Conservation (phyloP, 768 basidiomycete species). For the Suillus occidentalis region DNA sequence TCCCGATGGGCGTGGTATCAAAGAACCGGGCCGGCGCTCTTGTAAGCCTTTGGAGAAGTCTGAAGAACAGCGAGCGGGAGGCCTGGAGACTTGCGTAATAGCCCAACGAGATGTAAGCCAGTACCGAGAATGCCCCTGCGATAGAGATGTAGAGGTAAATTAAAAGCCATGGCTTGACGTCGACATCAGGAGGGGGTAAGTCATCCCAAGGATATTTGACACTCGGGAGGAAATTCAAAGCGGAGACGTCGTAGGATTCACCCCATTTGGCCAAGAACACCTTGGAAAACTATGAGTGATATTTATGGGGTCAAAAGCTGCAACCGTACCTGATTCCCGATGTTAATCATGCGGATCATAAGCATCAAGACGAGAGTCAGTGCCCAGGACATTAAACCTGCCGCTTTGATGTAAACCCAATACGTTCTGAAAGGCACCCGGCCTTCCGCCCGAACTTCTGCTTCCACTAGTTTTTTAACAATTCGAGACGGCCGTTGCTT, state of each 20-base stretch:
- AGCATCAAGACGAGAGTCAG: constrained; percentile 53
- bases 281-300: constrained; percentile 31
- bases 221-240: constrained; percentile 10
- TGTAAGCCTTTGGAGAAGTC: constrained; percentile 53
- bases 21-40: constrained; percentile 70
- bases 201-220: constrained; percentile 42
- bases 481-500: constrained; percentile 7
- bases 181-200: constrained; percentile 56
- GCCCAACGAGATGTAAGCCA: constrained; percentile 59
- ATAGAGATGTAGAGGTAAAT: constrained; percentile 64
- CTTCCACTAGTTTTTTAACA: constrained; percentile 59
- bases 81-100: constrained; percentile 72
- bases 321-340: constrained; percentile 52
- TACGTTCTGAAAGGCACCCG: constrained; percentile 60
- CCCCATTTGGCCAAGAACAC: constrained; percentile 70
- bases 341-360: constrained; percentile 53
- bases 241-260: constrained; percentile 52
- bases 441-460: constrained; percentile 66
- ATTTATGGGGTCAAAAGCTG: neutral
- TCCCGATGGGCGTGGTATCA: constrained; percentile 72
- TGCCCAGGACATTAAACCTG: constrained; percentile 56
- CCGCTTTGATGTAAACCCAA: constrained; percentile 60
- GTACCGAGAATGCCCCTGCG: constrained; percentile 51
- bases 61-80: constrained; percentile 57
- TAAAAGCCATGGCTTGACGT: constrained; percentile 67